Percentiles rank a stretch among this genome's conserved stretches.
Conservation (phyloP, 257 asterid genomes). For the Agastache rugosa region DNA sequence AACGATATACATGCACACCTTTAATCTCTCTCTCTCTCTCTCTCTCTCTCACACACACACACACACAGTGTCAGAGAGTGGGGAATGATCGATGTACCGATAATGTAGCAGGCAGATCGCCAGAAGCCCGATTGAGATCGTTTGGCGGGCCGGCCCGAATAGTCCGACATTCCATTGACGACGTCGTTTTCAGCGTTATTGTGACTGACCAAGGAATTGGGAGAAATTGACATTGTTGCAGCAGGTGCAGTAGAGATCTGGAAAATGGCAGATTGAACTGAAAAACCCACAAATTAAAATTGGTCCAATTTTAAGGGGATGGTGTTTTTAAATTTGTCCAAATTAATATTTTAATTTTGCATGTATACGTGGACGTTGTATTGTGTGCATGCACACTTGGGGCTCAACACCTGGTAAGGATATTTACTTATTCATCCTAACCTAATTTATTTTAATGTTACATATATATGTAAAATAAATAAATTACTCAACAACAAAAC, state of each 20-base stretch:
- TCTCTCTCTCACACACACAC: background rate
- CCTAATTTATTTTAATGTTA: no score
- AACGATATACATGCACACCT: no score
- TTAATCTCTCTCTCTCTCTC: background rate
- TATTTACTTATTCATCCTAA: background rate
- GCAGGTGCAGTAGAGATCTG: background rate
- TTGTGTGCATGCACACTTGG: background rate
- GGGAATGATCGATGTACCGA: constrained; percentile 24
- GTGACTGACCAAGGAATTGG: constrained; percentile 5
- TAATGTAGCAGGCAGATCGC: constrained; percentile 51
- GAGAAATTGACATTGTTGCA: constrained; percentile 26
- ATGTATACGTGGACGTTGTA: background rate
- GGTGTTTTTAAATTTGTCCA: background rate
- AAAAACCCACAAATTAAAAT: background rate
- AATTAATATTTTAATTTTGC: background rate
- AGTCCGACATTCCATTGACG: constrained; percentile 44
- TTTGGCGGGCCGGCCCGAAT: constrained; percentile 42
- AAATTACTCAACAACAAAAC: no score
- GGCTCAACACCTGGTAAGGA: background rate
- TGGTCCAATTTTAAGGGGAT: background rate
- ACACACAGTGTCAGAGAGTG: no score
- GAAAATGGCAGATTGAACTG: constrained; percentile 15
- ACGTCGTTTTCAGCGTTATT: constrained; percentile 5
- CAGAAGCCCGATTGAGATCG: constrained; percentile 52
- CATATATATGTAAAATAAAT: no score